Percentiles rank a stretch among this genome's conserved stretches.
These are phyloP conservation scores for Colletotrichum magnum DNA, from an alignment of 2,329 filamentous ascomycete species.

Conservation along the genomic window DNA sequence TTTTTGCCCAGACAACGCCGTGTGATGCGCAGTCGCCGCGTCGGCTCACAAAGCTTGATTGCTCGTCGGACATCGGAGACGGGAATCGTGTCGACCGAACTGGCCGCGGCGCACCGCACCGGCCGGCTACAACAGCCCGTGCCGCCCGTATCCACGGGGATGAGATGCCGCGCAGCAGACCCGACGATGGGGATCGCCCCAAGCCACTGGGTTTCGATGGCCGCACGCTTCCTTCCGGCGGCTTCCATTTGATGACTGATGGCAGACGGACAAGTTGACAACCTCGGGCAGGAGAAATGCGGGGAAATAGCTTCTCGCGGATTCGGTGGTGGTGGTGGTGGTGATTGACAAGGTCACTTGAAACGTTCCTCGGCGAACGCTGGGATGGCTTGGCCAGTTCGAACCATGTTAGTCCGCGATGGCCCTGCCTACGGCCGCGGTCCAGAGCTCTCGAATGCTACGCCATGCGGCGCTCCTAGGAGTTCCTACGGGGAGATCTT, in stretches of 20 bases:
- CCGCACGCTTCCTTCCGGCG: neutral
- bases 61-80: neutral
- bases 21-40: conserved; percentile 28
- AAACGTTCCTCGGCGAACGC: conserved; percentile 27
- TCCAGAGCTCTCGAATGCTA: conserved; percentile 15
- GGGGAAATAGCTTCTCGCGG: conserved; percentile 23
- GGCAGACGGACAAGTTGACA: neutral
- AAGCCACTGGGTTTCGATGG: neutral
- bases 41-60: conserved; percentile 34
- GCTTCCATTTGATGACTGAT: neutral
- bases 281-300: conserved; percentile 14
- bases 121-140: too few relatives aligned
- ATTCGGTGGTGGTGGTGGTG: conserved; percentile 2
- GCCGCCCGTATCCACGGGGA: too few relatives aligned
- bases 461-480: neutral
- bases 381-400: conserved; percentile 29
- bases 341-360: conserved; percentile 24
- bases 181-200: too few relatives aligned
- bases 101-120: too few relatives aligned
- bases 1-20: conserved; percentile 10
- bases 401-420: conserved; percentile 3
- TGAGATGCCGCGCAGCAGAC: too few relatives aligned
- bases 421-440: conserved; percentile 3
- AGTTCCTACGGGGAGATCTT: too few relatives aligned
- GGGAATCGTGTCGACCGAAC: neutral